Conservation (phyloP, 2,329 filamentous ascomycete genomes). For the Verruconis gallopava region DNA sequence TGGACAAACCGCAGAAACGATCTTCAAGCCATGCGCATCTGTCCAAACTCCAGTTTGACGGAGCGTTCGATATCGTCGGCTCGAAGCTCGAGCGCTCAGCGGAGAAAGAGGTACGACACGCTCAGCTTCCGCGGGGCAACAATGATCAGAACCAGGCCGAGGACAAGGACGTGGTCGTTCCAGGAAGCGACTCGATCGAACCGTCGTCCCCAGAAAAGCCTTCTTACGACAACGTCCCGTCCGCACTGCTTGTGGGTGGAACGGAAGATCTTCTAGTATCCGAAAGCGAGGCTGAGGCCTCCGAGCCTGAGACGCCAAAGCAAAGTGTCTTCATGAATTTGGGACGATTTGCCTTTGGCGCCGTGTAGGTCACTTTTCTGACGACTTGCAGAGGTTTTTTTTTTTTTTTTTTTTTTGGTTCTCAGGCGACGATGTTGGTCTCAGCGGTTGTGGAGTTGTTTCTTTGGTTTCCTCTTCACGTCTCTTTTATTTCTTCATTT, state of each 20-base stretch:
- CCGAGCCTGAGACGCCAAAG: slow-evolving; percentile 1
- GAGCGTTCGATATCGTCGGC: neutral
- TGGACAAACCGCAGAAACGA: neutral
- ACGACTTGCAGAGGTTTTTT: too few species aligned
- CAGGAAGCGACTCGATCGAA: slow-evolving; percentile 8
- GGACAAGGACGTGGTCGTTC: slow-evolving; percentile 6
- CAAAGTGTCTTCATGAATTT: slow-evolving; percentile 4
- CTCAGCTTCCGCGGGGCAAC: slow-evolving; percentile 3
- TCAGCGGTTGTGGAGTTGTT: too few species aligned
- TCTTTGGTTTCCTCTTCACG: too few species aligned
- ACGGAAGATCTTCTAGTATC: slow-evolving; percentile 10
- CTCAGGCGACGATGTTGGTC: too few species aligned
- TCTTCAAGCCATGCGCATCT: neutral
- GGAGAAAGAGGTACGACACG: neutral
- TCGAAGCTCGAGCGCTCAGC: neutral
- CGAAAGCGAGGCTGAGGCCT: slow-evolving; percentile 8
- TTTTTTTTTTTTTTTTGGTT: too few species aligned
- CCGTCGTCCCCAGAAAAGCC: neutral
- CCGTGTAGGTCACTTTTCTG: too few species aligned
- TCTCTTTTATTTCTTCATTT: too few species aligned
- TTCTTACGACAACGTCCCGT: neutral
- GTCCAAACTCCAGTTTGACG: neutral
- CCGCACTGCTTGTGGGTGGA: neutral
- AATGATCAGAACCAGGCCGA: slow-evolving; percentile 2
- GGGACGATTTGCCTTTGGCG: slow-evolving; percentile 8